Evolutionary conservation across 805 yeast species (phyloP).

Genomic region (Cyberlindnera bimundalis): DNA sequence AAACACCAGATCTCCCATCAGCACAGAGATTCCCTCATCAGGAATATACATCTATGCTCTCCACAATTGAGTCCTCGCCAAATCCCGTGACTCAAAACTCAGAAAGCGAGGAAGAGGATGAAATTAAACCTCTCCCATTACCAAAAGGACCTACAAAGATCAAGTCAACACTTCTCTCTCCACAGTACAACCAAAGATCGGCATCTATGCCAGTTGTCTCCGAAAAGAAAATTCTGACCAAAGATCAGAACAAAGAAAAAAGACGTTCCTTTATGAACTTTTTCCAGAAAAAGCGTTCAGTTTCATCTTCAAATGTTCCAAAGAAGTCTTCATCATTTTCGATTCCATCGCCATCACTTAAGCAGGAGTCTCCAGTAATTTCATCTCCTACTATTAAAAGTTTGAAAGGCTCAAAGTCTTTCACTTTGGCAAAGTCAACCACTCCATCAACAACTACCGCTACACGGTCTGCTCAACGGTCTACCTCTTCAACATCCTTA

Average conservation of each 20-base stretch:
- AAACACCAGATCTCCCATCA: slow-evolving; percentile 26
- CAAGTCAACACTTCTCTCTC: slow-evolving; percentile 6
- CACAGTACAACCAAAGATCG: slow-evolving; percentile 23
- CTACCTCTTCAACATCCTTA: slow-evolving; percentile 25
- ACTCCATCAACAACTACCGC: not conserved
- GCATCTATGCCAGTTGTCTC: slow-evolving; percentile 24
- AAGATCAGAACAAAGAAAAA: slow-evolving; percentile 15
- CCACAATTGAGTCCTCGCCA: slow-evolving; percentile 5
- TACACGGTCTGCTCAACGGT: slow-evolving; percentile 18
- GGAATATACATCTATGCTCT: slow-evolving; percentile 21
- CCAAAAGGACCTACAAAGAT: slow-evolving; percentile 8
- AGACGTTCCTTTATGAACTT: slow-evolving; percentile 24
- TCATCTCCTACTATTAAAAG: not conserved
- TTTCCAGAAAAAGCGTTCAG: slow-evolving; percentile 22
- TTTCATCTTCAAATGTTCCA: slow-evolving; percentile 15
- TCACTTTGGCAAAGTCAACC: slow-evolving; percentile 11
- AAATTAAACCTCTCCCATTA: slow-evolving; percentile 10
- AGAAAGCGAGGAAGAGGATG: slow-evolving; percentile 3
- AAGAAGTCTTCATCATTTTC: slow-evolving; percentile 10
- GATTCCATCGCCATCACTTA: slow-evolving; percentile 4
- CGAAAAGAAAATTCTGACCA: slow-evolving; percentile 1
- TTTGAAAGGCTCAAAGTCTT: slow-evolving; percentile 18
- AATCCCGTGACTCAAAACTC: slow-evolving; percentile 9
- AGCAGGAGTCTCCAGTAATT: not conserved
- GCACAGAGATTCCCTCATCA: slow-evolving; percentile 17